Evolutionary conservation across 148 eudicot genomes (phyloP), one percentile per base, ranked within the genome.

Genomic region (Camellia sinensis): DNA sequence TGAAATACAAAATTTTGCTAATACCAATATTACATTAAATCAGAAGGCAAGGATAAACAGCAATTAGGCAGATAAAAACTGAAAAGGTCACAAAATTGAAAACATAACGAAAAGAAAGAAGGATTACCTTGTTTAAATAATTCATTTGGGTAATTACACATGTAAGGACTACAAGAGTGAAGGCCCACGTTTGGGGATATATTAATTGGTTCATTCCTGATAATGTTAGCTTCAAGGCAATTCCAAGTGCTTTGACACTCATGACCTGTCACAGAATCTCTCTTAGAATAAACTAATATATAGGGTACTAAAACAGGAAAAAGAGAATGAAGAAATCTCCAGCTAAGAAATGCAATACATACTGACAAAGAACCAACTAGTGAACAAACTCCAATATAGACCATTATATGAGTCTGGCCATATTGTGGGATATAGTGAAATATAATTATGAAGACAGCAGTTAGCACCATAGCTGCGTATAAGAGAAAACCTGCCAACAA

Each of bases 231-330:
- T 91, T 91, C 82, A 91, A 53, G 60, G 94, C 92, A 74, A 91
- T 91, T 52, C 94, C 94, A 66, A 91, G 84, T 29, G 94, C 94
- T 84, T 87, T 89, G 54, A 89, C 92, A 81, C 94, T 89, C 92
- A 91, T 91, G 62, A 91, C 94, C 94, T 91, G 86, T 79, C 78
- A 88, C 21, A 69, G 48, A 62, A 80, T 21, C 21, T n/a, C 13
- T n/a, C 53, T 76, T n/a, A 82, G 79, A 72, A 57, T 52, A 57
- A 81, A 75, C 22, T n/a, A 46, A 10, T 45, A 7, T 17, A 61
- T 22, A 61, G 41, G 45, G n/a, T 52, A 50, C 56, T 67, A 74
- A 64, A 13, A 69, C 2, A 68, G 54, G 44, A n/a, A 78, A 17
- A 21, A 64, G 75, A n/a, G 6, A n/a, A 56, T 5, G 21, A 45